Evolutionary conservation across 129 eudicot genomes (phyloP), one percentile per base, ranked within the genome.

Genomic region (Flaveria brownii): DNA sequence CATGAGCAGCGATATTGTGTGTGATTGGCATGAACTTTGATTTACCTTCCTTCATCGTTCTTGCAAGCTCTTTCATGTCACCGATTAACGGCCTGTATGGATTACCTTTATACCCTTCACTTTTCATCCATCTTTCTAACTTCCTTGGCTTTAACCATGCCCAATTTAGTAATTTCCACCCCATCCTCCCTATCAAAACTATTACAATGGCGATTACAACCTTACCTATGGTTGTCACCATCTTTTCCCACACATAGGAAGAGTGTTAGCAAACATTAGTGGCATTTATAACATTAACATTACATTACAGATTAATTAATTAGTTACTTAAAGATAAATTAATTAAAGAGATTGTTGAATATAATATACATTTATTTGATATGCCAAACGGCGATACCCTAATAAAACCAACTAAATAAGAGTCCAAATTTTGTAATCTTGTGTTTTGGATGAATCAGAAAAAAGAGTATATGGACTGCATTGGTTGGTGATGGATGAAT

Each of bases 61-160:
- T 41, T 17, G 71, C 71, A n/a, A 66, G 71, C 71, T 66, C 71
- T 26, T 36, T 66, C 51, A 66, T 17, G 50, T 66, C 71, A 66
- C 71, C 71, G 41, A 41, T 39, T 9, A 66, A 2, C 8, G 17
- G 71, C n/a, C 17, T 66, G 28, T 66, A 66, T 17, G 71, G n/a
- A 66, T 66, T 66, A 66, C 71, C 71, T 41, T 66, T 39, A 66
- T n/a, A 66, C 71, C 71, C 71, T 66, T 66, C 71, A 66, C 8
- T 71, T 71, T 50, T 71, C 9, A 52, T 30, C 76, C 76, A 71
- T 28, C 42, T 71, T 33, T 71, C 76, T 71, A 71, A 52, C 47
- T 71, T 71, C 18, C 41, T 71, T 28, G 76, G 65, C 47, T n/a
- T 71, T 30, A 71, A 52, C 76, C 76, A 71, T 8, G 15, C 65